phyloP scores from a whole-genome alignment of 2,329 filamentous ascomycete species.

The Cryphonectria naterciae region DNA sequence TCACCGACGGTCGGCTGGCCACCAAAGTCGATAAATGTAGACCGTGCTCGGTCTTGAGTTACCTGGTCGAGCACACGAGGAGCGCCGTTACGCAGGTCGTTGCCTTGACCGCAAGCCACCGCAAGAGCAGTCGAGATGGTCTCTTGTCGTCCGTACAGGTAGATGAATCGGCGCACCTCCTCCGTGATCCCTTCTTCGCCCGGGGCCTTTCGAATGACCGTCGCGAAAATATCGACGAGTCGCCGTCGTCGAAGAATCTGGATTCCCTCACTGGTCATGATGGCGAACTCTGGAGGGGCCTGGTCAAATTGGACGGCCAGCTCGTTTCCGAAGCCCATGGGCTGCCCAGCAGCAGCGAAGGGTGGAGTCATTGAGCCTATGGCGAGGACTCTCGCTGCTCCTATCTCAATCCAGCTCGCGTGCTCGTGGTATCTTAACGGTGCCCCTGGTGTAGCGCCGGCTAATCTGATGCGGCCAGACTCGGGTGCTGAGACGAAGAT shows the following conservation, averaged over 20 bases:
- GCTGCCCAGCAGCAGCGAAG: conserved; percentile 69
- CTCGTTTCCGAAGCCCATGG: conserved; percentile 89
- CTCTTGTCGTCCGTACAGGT: conserved; percentile 84
- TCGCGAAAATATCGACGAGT: conserved; percentile 89
- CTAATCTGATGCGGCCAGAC: conserved; percentile 76
- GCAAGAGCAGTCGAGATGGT: conserved; percentile 89
- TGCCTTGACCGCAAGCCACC: conserved; percentile 91
- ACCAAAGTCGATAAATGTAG: conserved; percentile 89
- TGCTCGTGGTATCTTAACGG: conserved; percentile 73
- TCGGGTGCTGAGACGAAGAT: conserved; percentile 89
- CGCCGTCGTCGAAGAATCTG: conserved; percentile 83
- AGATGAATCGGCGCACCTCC: conserved; percentile 82
- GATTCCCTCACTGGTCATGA: conserved; percentile 89
- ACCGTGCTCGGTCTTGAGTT: conserved; percentile 81
- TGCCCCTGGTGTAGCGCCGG: conserved; percentile 50
- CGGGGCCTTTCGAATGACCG: conserved; percentile 72
- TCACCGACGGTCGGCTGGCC: conserved; percentile 85
- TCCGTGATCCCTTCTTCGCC: conserved; percentile 81
- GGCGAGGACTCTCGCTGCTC: conserved; percentile 67
- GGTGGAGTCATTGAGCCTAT: conserved; percentile 76
- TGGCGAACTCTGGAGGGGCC: conserved; percentile 78
- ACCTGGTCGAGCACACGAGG: conserved; percentile 80
- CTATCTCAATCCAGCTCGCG: conserved; percentile 77
- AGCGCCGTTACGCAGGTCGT: conserved; percentile 72
- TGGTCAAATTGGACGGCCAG: conserved; percentile 94